Conservation (phyloP, 2,329 filamentous ascomycete species). For the Stylonectria norvegica region DNA sequence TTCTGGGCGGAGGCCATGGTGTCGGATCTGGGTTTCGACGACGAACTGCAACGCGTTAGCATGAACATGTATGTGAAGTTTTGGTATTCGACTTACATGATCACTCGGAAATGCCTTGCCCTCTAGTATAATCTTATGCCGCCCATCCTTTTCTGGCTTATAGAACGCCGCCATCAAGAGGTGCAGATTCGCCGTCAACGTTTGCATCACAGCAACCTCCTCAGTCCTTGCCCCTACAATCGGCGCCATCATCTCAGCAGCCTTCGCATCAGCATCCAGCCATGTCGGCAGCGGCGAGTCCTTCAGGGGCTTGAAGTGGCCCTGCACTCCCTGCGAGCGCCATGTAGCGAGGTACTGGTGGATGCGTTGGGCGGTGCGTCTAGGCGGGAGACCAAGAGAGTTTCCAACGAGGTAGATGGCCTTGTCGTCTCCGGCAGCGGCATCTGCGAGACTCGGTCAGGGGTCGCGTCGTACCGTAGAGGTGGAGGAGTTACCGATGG, state of each 20-base stretch:
- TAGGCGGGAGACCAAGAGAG: conserved; percentile 76
- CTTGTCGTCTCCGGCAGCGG: conserved; percentile 9
- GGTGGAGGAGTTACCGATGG: neutral
- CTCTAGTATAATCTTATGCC: conserved; percentile 75
- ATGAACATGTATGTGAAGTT: neutral
- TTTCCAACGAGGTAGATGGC: conserved; percentile 79
- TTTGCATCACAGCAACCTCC: conserved; percentile 82
- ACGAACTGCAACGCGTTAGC: conserved; percentile 56
- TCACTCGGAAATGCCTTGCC: conserved; percentile 84
- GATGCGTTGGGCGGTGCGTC: conserved; percentile 53
- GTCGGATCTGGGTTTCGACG: conserved; percentile 70
- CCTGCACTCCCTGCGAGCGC: conserved; percentile 75
- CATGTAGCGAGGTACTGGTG: conserved; percentile 71
- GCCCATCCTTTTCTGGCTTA: conserved; percentile 51
- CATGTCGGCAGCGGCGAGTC: conserved; percentile 66
- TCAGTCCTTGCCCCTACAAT: conserved; percentile 66
- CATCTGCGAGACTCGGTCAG: conserved; percentile 10
- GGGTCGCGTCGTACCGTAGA: no score
- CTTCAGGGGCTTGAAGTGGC: conserved; percentile 69
- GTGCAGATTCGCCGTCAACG: conserved; percentile 74
- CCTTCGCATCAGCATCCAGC: conserved; percentile 68
- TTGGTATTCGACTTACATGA: conserved; percentile 48
- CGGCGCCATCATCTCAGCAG: conserved; percentile 61
- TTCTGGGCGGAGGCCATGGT: conserved; percentile 61
- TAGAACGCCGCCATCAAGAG: conserved; percentile 81